Evolutionary conservation across 345 rosid species (phyloP), one percentile per base, ranked within the genome.

Genomic region (Brassica incana): DNA sequence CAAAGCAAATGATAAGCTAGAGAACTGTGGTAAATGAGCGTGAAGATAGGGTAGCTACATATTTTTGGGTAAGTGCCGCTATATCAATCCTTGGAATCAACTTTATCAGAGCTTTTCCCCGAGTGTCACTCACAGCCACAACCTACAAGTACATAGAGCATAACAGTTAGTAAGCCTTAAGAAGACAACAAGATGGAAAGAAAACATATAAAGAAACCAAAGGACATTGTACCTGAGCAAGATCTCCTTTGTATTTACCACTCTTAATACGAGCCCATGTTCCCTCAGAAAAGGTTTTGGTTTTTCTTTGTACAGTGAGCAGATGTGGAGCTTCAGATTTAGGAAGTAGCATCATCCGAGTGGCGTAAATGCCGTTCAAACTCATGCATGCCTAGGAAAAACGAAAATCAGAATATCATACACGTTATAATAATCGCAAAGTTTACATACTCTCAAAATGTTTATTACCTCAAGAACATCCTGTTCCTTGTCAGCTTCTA

Each of bases 191-290:
- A 58, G 61, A 54, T 29, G 71, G 2, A 78, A 67, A 72, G 43
- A 62, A 67, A 32, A 65, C 58, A 50, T 62, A 14, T 16, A 35
- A 67, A 65, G 72, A 50, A 5, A 50, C 6, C 50, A 52, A 56
- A 69, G 10, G 10, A 75, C 5, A 40, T 1, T 16, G 16, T 75
- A 95, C 99, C 97, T 91, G 90, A 23, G 92, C 91, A 67, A 95
- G 84, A 84, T 93, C 99, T 68, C 99, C 99, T 84, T 95, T 93
- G 82, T 95, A 93, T 80, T 81, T 95, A 23, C 99, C 99, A 87
- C 65, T 87, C 89, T 88, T 93, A 76, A 95, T 85, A 74, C 91
- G 94, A 77, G 88, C 94, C 99, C 99, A 91, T 81, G 71, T 93
- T 77, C 93, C 98, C 84, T 65, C 85, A 25, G 88, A 78, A 71